Base-by-base conservation (phyloP, 176 grass and related monocot genomes). In the Chrysopogon serrulatus region DNA sequence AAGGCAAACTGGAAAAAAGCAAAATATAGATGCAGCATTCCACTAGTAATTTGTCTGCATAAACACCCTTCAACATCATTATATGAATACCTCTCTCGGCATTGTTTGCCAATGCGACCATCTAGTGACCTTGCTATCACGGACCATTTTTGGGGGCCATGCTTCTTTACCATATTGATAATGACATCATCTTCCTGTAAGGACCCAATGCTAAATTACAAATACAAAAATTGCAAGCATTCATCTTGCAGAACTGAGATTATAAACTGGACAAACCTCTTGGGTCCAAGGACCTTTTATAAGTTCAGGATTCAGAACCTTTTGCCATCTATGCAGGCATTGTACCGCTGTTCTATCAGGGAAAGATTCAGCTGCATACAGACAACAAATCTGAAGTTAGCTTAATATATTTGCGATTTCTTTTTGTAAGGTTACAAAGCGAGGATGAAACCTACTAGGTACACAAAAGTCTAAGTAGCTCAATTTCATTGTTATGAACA, bases 21-120 rank as follows among this genome's bases (percentile, higher is more conserved):
- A 37, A 68, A 39, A 61, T 70, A 59, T 81, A 53, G 77, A 47
- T 23, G 30, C 59, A 47, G 5, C 68, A 68, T 41, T 59, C 11
- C 83, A 82, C 65, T 28, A 9, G 59, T 68, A 35, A 10, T 85
- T 87, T 54, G 78, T 44, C 74, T 26, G 59, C 39, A 57, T 13
- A 24, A 72, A 76, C 63, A 88, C 36, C 24, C 24, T 65, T 79
- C 34, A 41, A 61, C 37, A 57, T 79, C 32, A 73, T 74, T 62
- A 76, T 31, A 72, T 78, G 65, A 62, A 74, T 88, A 98, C 96
- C 96, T 95, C 85, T 98, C 96, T 81, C 93, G 82, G 63, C 96
- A 98, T 91, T 98, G 93, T 86, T 98, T 98, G 36, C 96, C 96
- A 67, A 98, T 98, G 67, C 93, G 89, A 44, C 96, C 96, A 81